Conservation (phyloP, 1,284 basidiomycete genomes). For the Clitocybe nebularis region DNA sequence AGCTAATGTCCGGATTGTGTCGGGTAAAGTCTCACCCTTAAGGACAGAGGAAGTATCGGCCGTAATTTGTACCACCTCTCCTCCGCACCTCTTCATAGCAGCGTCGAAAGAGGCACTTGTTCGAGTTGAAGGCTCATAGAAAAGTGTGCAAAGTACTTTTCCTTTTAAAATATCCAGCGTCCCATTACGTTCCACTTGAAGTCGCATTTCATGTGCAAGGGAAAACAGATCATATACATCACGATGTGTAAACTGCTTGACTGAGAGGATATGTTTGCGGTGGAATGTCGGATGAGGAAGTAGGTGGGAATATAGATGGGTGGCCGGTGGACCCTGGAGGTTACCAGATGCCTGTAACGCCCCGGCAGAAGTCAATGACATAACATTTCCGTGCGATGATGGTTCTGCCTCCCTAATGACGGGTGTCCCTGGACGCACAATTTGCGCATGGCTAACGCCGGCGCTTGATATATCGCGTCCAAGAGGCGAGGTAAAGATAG, state of each 20-base stretch:
- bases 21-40: slow-evolving; percentile 93
- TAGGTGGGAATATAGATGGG: slow-evolving; percentile 32
- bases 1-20: slow-evolving; percentile 92
- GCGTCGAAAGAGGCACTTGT: slow-evolving; percentile 98
- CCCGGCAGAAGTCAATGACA: slow-evolving; percentile 25
- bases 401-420: slow-evolving; percentile 25
- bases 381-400: slow-evolving; percentile 22
- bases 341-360: slow-evolving; percentile 22
- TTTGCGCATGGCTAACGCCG: slow-evolving; percentile 47
- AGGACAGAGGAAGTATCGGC: slow-evolving; percentile 84
- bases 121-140: slow-evolving; percentile 97
- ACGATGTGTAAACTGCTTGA: slow-evolving; percentile 89
- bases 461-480: slow-evolving; percentile 84
- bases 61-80: slow-evolving; percentile 86
- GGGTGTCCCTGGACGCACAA: slow-evolving; percentile 14
- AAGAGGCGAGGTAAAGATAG: slow-evolving; percentile 54
- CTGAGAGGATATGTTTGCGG: slow-evolving; percentile 88
- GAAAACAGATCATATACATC: slow-evolving; percentile 95
- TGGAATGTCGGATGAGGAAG: slow-evolving; percentile 44
- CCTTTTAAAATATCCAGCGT: slow-evolving; percentile 89
- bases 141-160: slow-evolving; percentile 90
- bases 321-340: slow-evolving; percentile 23
- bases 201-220: slow-evolving; percentile 94
- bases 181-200: slow-evolving; percentile 91
- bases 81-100: slow-evolving; percentile 97